Conservation (phyloP, 371 early-diverging fungal genomes). For the Mortierella sp. region DNA sequence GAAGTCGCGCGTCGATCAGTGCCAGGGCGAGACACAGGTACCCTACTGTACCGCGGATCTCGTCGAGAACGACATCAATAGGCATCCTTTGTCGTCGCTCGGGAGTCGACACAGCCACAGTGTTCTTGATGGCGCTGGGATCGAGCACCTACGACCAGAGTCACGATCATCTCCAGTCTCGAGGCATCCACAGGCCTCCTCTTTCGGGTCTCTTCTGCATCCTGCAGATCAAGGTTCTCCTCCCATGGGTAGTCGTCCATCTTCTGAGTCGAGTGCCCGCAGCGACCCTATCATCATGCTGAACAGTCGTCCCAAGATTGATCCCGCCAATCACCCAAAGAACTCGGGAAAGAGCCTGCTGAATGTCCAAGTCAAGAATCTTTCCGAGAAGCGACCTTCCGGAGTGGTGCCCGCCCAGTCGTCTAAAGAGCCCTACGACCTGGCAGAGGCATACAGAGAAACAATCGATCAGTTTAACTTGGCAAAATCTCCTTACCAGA, state of each 20-base stretch:
- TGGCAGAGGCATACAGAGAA: constrained; percentile 41
- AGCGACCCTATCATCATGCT: neutral
- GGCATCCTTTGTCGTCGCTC: neutral
- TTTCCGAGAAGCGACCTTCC: neutral
- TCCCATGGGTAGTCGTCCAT: neutral
- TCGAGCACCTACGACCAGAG: neutral
- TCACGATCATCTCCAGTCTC: neutral
- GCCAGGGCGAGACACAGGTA: neutral
- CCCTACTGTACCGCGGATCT: neutral
- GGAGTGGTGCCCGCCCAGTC: neutral
- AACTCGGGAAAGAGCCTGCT: constrained; percentile 22
- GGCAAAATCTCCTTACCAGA: constrained; percentile 58
- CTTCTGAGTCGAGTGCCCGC: neutral
- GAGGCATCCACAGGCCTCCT: neutral
- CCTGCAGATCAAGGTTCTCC: constrained; percentile 2
- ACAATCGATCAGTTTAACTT: constrained; percentile 54
- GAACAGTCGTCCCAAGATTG: neutral
- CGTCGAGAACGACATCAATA: neutral
- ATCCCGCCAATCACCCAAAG: neutral
- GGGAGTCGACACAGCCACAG: neutral
- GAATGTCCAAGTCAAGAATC: constrained; percentile 12
- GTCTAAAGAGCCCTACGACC: constrained; percentile 24
- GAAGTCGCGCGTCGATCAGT: constrained; percentile 4
- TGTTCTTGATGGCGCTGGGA: neutral
- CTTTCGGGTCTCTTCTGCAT: neutral